Percentiles rank a stretch among this genome's conserved stretches.
phyloP scores from a whole-genome alignment of 2,329 filamentous ascomycete species.

The Acrocalymma vagum region DNA sequence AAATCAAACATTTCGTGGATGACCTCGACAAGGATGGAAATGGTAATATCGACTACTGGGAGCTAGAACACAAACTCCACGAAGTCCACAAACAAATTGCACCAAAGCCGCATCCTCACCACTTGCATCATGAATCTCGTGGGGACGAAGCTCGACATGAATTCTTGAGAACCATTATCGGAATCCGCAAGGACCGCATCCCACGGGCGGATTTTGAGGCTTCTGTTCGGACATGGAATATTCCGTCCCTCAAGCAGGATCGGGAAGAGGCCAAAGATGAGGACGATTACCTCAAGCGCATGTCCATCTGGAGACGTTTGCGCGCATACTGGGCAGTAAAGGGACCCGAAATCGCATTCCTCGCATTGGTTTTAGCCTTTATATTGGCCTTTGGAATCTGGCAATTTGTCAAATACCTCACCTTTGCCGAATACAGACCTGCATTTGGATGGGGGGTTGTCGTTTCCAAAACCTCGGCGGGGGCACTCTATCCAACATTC shows the following conservation, averaged over 20 bases:
- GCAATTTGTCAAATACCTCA: constrained; percentile 64
- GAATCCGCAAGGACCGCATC: constrained; percentile 53
- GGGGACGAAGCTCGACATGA: constrained; percentile 56
- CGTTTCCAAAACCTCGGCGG: constrained; percentile 64
- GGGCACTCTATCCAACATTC: constrained; percentile 65
- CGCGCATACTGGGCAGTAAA: constrained; percentile 65
- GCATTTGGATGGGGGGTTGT: constrained; percentile 66
- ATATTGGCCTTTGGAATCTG: constrained; percentile 63
- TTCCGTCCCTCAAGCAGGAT: constrained; percentile 58
- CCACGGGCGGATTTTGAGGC: constrained; percentile 57
- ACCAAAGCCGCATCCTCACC: constrained; percentile 55
- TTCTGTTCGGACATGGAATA: constrained; percentile 56
- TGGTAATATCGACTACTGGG: constrained; percentile 61
- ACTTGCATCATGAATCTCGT: constrained; percentile 51
- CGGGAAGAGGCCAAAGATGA: constrained; percentile 58
- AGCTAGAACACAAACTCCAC: constrained; percentile 63
- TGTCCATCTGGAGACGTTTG: constrained; percentile 56
- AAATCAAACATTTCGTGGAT: constrained; percentile 62
- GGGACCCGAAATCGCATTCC: constrained; percentile 61
- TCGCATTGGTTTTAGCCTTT: constrained; percentile 57
- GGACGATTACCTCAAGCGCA: constrained; percentile 55
- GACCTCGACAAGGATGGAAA: constrained; percentile 62
- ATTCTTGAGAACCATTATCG: constrained; percentile 62
- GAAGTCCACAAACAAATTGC: constrained; percentile 61
- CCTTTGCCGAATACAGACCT: constrained; percentile 53